phyloP scores from a whole-genome alignment of 2,329 filamentous ascomycete genomes.

The Diplodia seriata region DNA sequence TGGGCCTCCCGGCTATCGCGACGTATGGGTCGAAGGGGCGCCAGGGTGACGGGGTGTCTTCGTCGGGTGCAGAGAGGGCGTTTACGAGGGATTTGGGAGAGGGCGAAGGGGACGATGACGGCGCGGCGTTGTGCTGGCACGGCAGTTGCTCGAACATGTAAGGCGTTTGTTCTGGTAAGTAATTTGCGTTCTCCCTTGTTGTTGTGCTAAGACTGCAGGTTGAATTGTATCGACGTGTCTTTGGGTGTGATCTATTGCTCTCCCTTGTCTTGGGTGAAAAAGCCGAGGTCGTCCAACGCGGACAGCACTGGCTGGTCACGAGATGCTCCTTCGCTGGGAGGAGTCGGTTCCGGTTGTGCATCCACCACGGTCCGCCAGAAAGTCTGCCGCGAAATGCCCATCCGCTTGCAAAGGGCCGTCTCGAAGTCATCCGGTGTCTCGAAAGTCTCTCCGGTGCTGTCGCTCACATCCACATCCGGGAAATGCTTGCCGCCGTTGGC shows the following conservation, averaged over 20 bases:
- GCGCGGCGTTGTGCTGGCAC: background rate
- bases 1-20: background rate
- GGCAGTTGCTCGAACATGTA: constrained; percentile 19
- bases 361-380: constrained; percentile 43
- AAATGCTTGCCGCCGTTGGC: constrained; percentile 1
- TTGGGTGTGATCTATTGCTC: too few relatives aligned
- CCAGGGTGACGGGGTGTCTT: background rate
- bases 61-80: background rate
- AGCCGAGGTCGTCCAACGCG: too few relatives aligned
- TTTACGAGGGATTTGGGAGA: background rate
- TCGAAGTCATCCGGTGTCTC: background rate
- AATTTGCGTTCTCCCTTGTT: too few relatives aligned
- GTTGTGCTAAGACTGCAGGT: too few relatives aligned
- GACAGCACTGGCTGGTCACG: too few relatives aligned
- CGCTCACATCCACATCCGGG: constrained; percentile 2
- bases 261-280: too few relatives aligned
- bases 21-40: background rate
- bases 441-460: constrained; percentile 2
- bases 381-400: background rate
- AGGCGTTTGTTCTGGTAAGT: too few relatives aligned
- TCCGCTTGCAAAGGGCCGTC: background rate
- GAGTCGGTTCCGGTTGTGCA: background rate
- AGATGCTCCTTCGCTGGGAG: too few relatives aligned
- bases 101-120: background rate
- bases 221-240: too few relatives aligned